Base-by-base conservation (phyloP, 208 protist species). In the Sergeia podlipaevii region DNA sequence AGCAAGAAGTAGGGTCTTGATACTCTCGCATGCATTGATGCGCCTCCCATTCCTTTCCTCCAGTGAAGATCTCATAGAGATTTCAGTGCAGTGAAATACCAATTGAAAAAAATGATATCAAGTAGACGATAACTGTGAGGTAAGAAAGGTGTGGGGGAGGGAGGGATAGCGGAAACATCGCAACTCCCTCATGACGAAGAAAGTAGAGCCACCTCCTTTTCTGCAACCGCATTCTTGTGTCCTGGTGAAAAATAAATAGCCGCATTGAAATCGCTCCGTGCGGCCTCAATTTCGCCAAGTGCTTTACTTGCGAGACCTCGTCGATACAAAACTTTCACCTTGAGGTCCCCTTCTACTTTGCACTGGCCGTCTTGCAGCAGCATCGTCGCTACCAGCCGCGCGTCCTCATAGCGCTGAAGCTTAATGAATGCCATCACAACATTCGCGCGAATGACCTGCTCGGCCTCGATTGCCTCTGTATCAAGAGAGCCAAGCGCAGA, bases 261-360 rank as follows among this genome's bases (percentile, higher is more conserved):
- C 0, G 86, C 79, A 18, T 62, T 65, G 39, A 91, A 89, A 61
- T 93, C 86, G 15, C 71, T 72, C 7, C 86, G 34, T 1, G 86
- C 86, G 0, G 82, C 79, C 6, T 70, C 73, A 11, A 36, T 57
- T 29, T 93, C 74, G 7, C 56, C 69, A 0, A 91, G 51, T 15
- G 50, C 70, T 54, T 82, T 76, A 56, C 79, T 89, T 8, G 82
- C 82, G 20, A 85, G 50, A 4, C 82, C 86, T 28, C 86, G 72
- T 1, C 86, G 63, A 41, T 85, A 93, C 0, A 93, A 68, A 30
- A 90, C 79, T 60, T 93, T 93, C 47, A 86, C 81, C 63, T 83
- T 77, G 30, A 93, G 28, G 13, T 73, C 74, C 0, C 55, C 55
- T 10, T 48, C 29, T 26, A 84, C 39, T 0, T 62, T 67, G 8